Base-by-base conservation (phyloP, 768 basidiomycete genomes). In the Symmetrospora coprosmae region DNA sequence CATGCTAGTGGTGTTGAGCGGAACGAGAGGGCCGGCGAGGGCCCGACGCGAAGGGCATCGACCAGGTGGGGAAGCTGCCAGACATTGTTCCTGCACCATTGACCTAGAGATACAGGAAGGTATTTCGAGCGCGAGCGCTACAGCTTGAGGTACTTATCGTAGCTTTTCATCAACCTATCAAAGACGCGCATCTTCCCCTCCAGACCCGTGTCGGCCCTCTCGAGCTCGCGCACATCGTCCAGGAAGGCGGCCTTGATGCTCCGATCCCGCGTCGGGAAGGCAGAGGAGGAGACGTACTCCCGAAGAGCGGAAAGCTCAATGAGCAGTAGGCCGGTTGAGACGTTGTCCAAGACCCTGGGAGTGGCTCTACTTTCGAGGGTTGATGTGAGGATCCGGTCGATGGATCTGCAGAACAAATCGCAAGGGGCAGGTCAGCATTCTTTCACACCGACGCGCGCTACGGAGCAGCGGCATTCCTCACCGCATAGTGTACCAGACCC, bases 241-340 rank as follows among this genome's bases (percentile, higher is more conserved):
- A 97, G 72, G 72, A 94, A 92, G 1, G 82, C 83, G 60, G 83
- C 80, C 16, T 80, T 78, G n/a, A 85, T 73, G 27, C 78, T 76
- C 11, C 59, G 61, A 30, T 59, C 70, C 13, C 21, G 48, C 39
- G 39, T 40, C 16, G 62, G 67, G 35, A 84, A 84, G 52, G 76
- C 75, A 21, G 70, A 66, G 1, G 84, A 84, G 41, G 81, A 77
- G 2, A 79, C 86, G 67, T 81, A 87, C 8, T 76, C 70, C 28
- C 87, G 78, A 27, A 88, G 75, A 27, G 79, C 79, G 0, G 81
- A 78, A 41, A 86, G 75, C 0, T 84, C 84, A 27, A 89, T 76
- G 30, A 87, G 75, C 11, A 89, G 73, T 19, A 87, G 74, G 21
- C 87, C 87, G 1, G 84, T 77, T 0, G 86, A 84, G 17, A 83